Conservation (phyloP, 129 eudicot species). For the Flaveria linearis region DNA sequence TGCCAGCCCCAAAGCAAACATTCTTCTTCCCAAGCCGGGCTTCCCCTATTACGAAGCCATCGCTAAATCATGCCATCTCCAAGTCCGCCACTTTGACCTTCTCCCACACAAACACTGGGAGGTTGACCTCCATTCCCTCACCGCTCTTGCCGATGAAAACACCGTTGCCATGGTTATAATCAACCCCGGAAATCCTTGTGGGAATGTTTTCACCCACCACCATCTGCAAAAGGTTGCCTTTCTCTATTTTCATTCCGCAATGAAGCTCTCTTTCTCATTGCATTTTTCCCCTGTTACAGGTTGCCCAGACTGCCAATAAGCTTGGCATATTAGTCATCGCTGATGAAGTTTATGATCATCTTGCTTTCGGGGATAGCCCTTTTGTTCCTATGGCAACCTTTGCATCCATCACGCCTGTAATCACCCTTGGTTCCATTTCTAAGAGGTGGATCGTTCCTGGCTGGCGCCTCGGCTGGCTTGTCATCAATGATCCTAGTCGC, state of each 20-base stretch:
- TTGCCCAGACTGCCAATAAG: constrained; percentile 81
- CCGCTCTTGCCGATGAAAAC: constrained; percentile 75
- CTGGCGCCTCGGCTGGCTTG: constrained; percentile 92
- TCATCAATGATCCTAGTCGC: constrained; percentile 62
- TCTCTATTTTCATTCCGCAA: neutral
- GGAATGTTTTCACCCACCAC: constrained; percentile 66
- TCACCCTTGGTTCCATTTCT: constrained; percentile 82
- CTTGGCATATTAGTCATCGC: constrained; percentile 75
- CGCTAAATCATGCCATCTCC: constrained; percentile 48
- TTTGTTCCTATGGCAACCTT: constrained; percentile 84
- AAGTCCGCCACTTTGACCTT: constrained; percentile 72
- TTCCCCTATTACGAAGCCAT: constrained; percentile 68
- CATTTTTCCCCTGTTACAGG: constrained; percentile 28
- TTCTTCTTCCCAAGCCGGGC: constrained; percentile 78
- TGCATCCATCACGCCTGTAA: constrained; percentile 61
- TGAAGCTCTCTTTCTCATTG: neutral
- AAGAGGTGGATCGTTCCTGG: constrained; percentile 94
- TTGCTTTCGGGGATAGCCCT: constrained; percentile 66
- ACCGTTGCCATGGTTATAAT: constrained; percentile 82
- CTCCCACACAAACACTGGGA: constrained; percentile 73
- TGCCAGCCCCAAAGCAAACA: constrained; percentile 61
- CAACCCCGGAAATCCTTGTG: constrained; percentile 95
- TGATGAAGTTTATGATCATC: constrained; percentile 80
- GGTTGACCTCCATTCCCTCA: constrained; percentile 65
- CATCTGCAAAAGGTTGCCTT: constrained; percentile 63